phyloP scores from a whole-genome alignment of 495 filamentous ascomycete genomes.

The Glonium stellatum region DNA sequence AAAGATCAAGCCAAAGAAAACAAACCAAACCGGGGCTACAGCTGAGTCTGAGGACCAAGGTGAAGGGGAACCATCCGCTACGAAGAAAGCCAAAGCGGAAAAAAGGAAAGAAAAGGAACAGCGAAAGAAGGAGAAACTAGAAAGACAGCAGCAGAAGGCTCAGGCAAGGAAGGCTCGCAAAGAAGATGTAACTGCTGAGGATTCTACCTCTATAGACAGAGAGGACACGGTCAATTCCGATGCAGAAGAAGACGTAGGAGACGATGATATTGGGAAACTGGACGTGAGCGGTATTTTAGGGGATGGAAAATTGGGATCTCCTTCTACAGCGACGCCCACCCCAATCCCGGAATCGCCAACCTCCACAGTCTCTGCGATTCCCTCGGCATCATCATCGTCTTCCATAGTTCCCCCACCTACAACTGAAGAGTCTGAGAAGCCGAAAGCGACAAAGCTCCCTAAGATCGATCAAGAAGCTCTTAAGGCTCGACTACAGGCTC shows the following conservation, averaged over 20 bases:
- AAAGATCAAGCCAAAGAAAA: background rate
- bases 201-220: constrained; percentile 17
- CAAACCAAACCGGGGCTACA: no score
- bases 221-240: constrained; percentile 12
- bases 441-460: constrained; percentile 37
- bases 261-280: constrained; percentile 21
- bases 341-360: background rate
- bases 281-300: constrained; percentile 34
- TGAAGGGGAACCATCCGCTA: constrained; percentile 34
- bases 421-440: constrained; percentile 31
- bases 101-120: constrained; percentile 37
- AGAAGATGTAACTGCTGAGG: constrained; percentile 19
- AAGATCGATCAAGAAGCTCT: constrained; percentile 57
- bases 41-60: constrained; percentile 21
- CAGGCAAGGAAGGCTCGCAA: constrained; percentile 37
- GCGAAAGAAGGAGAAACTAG: constrained; percentile 42
- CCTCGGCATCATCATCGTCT: constrained; percentile 30
- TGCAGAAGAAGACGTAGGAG: constrained; percentile 6
- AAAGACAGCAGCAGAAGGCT: constrained; percentile 40
- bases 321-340: background rate
- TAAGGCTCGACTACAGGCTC: constrained; percentile 66
- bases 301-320: constrained; percentile 3
- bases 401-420: constrained; percentile 28
- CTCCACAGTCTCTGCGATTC: constrained; percentile 8
- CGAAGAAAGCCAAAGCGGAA: constrained; percentile 32